phyloP scores from a whole-genome alignment of 768 basidiomycete species.

The Erythrobasidium yunnanense region DNA sequence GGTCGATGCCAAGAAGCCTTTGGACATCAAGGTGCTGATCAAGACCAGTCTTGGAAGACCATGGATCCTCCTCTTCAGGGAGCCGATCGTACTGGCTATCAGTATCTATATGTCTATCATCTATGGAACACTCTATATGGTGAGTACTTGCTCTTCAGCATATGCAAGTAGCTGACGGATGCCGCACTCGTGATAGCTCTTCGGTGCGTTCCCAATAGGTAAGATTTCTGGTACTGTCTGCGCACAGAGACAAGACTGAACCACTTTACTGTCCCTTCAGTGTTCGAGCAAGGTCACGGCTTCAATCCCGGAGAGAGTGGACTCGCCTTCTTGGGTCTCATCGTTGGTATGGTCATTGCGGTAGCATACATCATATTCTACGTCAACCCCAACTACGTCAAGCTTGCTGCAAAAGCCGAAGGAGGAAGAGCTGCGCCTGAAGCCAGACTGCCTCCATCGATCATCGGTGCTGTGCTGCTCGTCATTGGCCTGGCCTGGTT shows the following conservation, averaged over 20 bases:
- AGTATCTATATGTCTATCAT: conserved; percentile 37
- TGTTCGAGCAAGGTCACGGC: conserved; percentile 42
- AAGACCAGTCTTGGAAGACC: conserved; percentile 39
- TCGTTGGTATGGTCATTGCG: conserved; percentile 25
- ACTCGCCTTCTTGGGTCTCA: conserved; percentile 38
- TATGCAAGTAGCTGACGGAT: neutral
- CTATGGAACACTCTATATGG: conserved; percentile 18
- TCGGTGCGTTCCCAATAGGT: conserved; percentile 24
- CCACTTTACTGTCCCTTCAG: neutral
- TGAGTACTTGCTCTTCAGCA: neutral
- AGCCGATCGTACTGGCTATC: conserved; percentile 42
- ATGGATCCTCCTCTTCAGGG: conserved; percentile 42
- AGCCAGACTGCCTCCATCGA: conserved; percentile 42
- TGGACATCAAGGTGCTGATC: conserved; percentile 37
- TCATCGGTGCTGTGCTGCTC: conserved; percentile 42
- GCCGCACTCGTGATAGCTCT: neutral
- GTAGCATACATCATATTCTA: conserved; percentile 33
- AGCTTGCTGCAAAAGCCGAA: conserved; percentile 35
- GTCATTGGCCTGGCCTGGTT: conserved; percentile 38
- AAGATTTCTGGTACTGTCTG: neutral
- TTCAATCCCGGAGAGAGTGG: conserved; percentile 44
- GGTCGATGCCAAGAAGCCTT: conserved; percentile 37
- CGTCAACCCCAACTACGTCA: conserved; percentile 42
- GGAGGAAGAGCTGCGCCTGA: conserved; percentile 43
- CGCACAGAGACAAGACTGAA: neutral